phyloP scores from a whole-genome alignment of 2,329 filamentous ascomycete genomes.

The Colletotrichum sp. region DNA sequence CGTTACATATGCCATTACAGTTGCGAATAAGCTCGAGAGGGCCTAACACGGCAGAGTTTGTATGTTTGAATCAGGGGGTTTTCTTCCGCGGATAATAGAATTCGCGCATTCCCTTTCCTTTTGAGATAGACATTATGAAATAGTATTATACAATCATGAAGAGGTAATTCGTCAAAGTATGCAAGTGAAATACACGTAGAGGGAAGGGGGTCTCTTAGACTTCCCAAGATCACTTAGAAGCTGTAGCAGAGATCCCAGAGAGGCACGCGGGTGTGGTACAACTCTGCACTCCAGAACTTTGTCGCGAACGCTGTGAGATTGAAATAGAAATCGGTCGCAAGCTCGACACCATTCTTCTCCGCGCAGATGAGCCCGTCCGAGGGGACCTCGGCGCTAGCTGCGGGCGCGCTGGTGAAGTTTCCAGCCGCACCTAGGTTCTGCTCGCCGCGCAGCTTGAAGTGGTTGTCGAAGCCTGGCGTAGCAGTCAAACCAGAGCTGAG shows the following conservation, averaged over 20 bases:
- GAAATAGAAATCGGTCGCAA: conserved; percentile 31
- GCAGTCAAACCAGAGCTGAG: conserved; percentile 42
- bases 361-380: conserved; percentile 24
- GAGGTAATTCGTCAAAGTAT: background rate
- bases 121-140: background rate
- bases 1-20: background rate
- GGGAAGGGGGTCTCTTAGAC: background rate
- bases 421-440: conserved; percentile 25
- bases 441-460: conserved; percentile 32
- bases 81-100: background rate
- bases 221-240: background rate
- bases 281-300: conserved; percentile 27
- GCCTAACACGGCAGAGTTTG: background rate
- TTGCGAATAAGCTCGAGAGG: background rate
- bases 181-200: background rate
- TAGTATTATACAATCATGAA: background rate
- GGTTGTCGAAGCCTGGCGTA: conserved; percentile 39
- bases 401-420: conserved; percentile 2
- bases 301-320: conserved; percentile 30
- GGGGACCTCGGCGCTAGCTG: conserved; percentile 17
- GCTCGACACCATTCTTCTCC: conserved; percentile 25
- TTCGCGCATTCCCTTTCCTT: background rate
- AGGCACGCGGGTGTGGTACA: conserved; percentile 24
- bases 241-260: conserved; percentile 21
- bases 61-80: background rate